Percentiles rank a stretch among this genome's conserved stretches.
These are phyloP conservation scores for Leishmania amazonensis DNA, from an alignment of 208 protist species.

Conservation along the genomic window DNA sequence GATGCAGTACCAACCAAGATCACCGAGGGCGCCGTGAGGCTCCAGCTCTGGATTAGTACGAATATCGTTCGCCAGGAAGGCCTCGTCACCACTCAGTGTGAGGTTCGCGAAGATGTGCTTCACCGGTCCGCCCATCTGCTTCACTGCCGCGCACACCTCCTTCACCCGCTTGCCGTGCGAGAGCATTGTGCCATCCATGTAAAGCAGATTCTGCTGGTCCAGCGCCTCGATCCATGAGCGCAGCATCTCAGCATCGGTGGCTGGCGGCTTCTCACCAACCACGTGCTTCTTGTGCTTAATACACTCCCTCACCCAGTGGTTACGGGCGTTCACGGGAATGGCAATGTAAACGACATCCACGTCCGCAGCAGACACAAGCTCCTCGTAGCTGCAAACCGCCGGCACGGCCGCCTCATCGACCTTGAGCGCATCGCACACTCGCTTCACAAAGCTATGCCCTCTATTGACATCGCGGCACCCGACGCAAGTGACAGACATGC, in stretches of 20 bases:
- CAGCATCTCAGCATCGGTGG: conserved; percentile 48
- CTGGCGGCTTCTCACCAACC: conserved; percentile 57
- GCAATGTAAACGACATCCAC: conserved; percentile 54
- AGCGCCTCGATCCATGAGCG: conserved; percentile 55
- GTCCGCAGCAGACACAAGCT: conserved; percentile 23
- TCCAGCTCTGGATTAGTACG: conserved; percentile 51
- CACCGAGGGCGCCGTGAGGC: conserved; percentile 56
- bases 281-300: conserved; percentile 62
- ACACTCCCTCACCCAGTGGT: conserved; percentile 52
- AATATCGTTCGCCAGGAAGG: conserved; percentile 45
- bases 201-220: conserved; percentile 44
- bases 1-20: conserved; percentile 68
- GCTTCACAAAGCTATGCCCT: conserved; percentile 38
- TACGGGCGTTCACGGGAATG: conserved; percentile 41
- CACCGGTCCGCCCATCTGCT: conserved; percentile 32
- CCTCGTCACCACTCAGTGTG: conserved; percentile 23
- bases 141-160: conserved; percentile 25
- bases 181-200: conserved; percentile 71
- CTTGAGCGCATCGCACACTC: conserved; percentile 21
- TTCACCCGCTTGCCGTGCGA: conserved; percentile 48
- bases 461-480: conserved; percentile 45
- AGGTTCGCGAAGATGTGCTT: conserved; percentile 50
- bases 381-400: conserved; percentile 28
- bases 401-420: conserved; percentile 19
- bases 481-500: conserved; percentile 44